Evolutionary conservation across 192 early-diverging fungal genomes (phyloP).

Genomic region (Oehlia diaphana): DNA sequence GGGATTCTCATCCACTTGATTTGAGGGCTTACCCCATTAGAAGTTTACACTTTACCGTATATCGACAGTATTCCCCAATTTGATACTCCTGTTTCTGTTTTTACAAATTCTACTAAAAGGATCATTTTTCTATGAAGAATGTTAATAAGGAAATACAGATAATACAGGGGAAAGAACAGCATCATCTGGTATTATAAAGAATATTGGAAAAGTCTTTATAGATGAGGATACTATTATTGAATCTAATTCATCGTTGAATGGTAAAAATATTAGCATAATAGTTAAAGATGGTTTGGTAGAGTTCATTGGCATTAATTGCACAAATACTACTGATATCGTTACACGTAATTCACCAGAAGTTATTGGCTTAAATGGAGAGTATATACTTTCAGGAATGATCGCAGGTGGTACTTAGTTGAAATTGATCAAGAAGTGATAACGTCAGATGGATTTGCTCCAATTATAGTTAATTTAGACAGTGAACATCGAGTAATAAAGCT

Average conservation of each 20-base stretch:
- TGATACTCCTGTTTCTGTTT: constrained; percentile 27
- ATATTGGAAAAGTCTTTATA: constrained; percentile 42
- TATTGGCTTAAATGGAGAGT: constrained; percentile 58
- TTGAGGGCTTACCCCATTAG: constrained; percentile 71
- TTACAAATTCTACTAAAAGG: background rate
- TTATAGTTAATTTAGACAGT: constrained; percentile 25
- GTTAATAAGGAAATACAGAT: constrained; percentile 16
- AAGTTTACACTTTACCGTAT: no score
- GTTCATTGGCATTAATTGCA: constrained; percentile 37
- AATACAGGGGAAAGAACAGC: constrained; percentile 29
- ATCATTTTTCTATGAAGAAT: background rate
- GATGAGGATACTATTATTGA: constrained; percentile 8
- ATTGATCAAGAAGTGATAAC: constrained; percentile 60
- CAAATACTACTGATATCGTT: constrained; percentile 31
- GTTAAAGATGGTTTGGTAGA: constrained; percentile 38
- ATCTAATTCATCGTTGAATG: background rate
- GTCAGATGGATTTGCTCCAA: constrained; percentile 52
- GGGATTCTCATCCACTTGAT: constrained; percentile 67
- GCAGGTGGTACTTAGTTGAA: constrained; percentile 64
- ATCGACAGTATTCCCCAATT: constrained; percentile 70
- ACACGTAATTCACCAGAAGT: constrained; percentile 9
- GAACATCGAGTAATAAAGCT: constrained; percentile 42
- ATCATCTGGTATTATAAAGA: constrained; percentile 43
- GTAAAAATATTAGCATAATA: constrained; percentile 30
- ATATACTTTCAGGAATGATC: constrained; percentile 60